These are phyloP conservation scores for Eucalyptus pauciflora DNA, from an alignment of 345 rosid genomes.

Conservation along the genomic window DNA sequence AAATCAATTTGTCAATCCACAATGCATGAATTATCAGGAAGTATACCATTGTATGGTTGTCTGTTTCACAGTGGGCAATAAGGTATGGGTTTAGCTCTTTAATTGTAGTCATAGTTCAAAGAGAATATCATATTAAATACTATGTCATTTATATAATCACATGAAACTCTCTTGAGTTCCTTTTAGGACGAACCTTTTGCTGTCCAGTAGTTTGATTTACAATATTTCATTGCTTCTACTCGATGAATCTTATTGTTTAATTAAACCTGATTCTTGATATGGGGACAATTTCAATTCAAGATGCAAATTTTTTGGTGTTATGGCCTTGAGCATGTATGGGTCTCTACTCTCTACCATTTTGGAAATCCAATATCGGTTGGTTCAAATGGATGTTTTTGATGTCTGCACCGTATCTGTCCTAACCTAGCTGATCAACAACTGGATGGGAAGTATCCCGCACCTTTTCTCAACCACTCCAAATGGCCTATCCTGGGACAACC, in stretches of 20 bases:
- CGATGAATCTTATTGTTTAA: neutral
- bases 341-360: neutral
- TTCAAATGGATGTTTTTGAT: neutral
- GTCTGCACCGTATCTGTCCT: neutral
- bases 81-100: neutral
- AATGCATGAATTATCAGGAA: neutral
- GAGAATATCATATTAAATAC: neutral
- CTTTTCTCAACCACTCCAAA: neutral
- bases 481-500: neutral
- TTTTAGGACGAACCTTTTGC: neutral
- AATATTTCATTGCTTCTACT: neutral
- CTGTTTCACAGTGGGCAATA: neutral
- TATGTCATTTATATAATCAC: neutral
- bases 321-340: neutral
- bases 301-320: neutral
- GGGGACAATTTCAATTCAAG: neutral
- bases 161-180: neutral
- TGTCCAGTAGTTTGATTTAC: neutral
- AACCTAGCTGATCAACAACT: neutral
- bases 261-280: neutral
- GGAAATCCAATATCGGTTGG: neutral
- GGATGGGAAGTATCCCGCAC: neutral
- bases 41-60: neutral
- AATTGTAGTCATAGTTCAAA: neutral
- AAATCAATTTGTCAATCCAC: neutral